phyloP scores from a whole-genome alignment of 352 stramenopile species.

The Phytophthora nicotianae region DNA sequence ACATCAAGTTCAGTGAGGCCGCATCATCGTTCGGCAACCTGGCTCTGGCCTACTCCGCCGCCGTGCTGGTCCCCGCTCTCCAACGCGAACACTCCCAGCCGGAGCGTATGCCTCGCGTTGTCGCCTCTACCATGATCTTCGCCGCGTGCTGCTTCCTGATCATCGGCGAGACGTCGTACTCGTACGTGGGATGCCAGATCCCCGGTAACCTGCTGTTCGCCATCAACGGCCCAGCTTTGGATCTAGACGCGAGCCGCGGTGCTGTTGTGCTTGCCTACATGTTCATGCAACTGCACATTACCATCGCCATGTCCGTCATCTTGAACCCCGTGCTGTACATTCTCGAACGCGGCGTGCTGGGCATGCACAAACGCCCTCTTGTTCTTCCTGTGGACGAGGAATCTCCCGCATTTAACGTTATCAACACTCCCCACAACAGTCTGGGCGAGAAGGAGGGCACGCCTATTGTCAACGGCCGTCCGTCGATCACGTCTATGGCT shows the following conservation, averaged over 20 bases:
- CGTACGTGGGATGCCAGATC: conserved; percentile 64
- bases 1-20: conserved; percentile 53
- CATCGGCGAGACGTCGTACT: conserved; percentile 48
- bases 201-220: conserved; percentile 68
- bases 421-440: conserved; percentile 29
- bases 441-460: conserved; percentile 19
- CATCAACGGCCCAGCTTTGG: conserved; percentile 48
- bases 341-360: conserved; percentile 52
- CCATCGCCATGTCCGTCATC: conserved; percentile 66
- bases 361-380: conserved; percentile 59
- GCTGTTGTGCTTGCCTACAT: conserved; percentile 58
- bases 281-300: conserved; percentile 74
- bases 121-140: conserved; percentile 54
- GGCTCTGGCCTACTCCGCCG: conserved; percentile 58
- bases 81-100: conserved; percentile 69
- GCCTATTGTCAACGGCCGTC: conserved; percentile 10
- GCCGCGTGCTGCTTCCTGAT: conserved; percentile 56
- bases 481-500: conserved; percentile 38
- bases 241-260: conserved; percentile 49
- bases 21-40: conserved; percentile 67
- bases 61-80: conserved; percentile 59
- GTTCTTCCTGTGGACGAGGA: conserved; percentile 32
- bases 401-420: conserved; percentile 32
- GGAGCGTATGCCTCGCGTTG: conserved; percentile 57
- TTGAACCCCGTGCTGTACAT: conserved; percentile 66